Evolutionary conservation across 2,329 filamentous ascomycete genomes (phyloP).

Genomic region (Colletotrichum sp.): DNA sequence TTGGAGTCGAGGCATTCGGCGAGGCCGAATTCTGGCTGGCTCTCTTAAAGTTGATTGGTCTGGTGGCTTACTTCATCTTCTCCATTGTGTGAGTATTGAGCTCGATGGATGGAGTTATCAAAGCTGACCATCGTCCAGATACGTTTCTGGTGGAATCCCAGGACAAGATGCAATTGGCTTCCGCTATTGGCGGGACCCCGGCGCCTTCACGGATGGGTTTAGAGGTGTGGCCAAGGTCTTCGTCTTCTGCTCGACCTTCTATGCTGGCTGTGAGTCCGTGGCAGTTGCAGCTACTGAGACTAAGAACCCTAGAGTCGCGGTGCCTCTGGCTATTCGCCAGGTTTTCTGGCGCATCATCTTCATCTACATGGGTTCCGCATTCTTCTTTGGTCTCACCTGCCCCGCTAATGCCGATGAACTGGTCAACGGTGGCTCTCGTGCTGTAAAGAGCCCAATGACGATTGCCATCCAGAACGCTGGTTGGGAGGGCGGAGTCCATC

Average conservation of each 20-base stretch:
- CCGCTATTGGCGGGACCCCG: constrained; percentile 73
- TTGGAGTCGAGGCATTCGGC: constrained; percentile 76
- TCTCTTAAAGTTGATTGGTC: constrained; percentile 70
- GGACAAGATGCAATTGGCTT: constrained; percentile 67
- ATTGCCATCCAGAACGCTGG: constrained; percentile 76
- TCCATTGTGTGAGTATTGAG: constrained; percentile 58
- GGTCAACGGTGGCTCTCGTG: constrained; percentile 63
- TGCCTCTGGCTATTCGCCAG: constrained; percentile 63
- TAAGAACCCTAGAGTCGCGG: constrained; percentile 58
- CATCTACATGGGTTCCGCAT: constrained; percentile 70
- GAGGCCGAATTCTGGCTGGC: constrained; percentile 84
- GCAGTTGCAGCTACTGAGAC: constrained; percentile 68
- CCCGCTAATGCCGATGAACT: constrained; percentile 70
- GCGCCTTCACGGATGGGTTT: constrained; percentile 72
- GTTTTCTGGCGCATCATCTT: constrained; percentile 67
- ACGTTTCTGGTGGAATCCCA: constrained; percentile 69
- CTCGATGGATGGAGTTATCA: not conserved
- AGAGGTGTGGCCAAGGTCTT: constrained; percentile 69
- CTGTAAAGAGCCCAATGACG: constrained; percentile 74
- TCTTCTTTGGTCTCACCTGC: constrained; percentile 78
- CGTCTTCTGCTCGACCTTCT: constrained; percentile 73
- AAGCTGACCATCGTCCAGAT: constrained; percentile 35
- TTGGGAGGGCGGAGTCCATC: constrained; percentile 73
- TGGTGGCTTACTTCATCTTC: constrained; percentile 76
- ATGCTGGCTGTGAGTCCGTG: constrained; percentile 68